Percentiles rank a stretch among this genome's conserved stretches.
Conservation (phyloP, 2,329 filamentous ascomycete species). For the Calycina marina region DNA sequence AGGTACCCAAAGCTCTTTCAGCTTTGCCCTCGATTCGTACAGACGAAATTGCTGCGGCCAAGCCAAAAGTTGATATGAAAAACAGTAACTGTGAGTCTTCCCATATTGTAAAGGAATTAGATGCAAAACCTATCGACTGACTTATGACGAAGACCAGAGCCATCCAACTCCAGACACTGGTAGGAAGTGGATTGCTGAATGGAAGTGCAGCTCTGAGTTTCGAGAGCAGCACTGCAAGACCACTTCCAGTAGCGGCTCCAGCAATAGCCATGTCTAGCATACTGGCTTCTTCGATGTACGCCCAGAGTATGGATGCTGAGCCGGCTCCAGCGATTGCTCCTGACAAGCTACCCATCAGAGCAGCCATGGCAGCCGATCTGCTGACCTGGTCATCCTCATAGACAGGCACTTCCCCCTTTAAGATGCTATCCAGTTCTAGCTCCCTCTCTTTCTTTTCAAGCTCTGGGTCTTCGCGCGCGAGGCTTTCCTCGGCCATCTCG, state of each 20-base stretch:
- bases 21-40: conserved; percentile 52
- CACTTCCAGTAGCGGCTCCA: conserved; percentile 14
- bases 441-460: conserved; percentile 44
- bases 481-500: conserved; percentile 38
- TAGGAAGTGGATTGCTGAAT: conserved; percentile 44
- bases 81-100: conserved; percentile 90
- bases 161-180: conserved; percentile 79
- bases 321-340: conserved; percentile 7
- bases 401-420: conserved; percentile 10
- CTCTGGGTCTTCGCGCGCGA: conserved; percentile 39
- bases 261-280: conserved; percentile 13
- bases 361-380: conserved; percentile 11
- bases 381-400: conserved; percentile 15
- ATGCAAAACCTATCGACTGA: conserved; percentile 86
- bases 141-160: conserved; percentile 67
- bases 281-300: conserved; percentile 7
- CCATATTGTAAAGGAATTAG: conserved; percentile 98
- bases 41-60: conserved; percentile 59
- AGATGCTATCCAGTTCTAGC: conserved; percentile 32
- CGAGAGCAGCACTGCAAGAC: conserved; percentile 27
- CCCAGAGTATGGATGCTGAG: conserved; percentile 12
- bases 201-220: conserved; percentile 11
- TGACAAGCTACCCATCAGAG: conserved; percentile 15
- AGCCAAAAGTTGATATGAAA: conserved; percentile 77
- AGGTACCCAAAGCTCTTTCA: conserved; percentile 63